A percentile compares a stretch with the other conserved stretches of the same genome.
phyloP scores from a whole-genome alignment of 2,329 filamentous ascomycete species.

The Teratosphaeria nubilosa region DNA sequence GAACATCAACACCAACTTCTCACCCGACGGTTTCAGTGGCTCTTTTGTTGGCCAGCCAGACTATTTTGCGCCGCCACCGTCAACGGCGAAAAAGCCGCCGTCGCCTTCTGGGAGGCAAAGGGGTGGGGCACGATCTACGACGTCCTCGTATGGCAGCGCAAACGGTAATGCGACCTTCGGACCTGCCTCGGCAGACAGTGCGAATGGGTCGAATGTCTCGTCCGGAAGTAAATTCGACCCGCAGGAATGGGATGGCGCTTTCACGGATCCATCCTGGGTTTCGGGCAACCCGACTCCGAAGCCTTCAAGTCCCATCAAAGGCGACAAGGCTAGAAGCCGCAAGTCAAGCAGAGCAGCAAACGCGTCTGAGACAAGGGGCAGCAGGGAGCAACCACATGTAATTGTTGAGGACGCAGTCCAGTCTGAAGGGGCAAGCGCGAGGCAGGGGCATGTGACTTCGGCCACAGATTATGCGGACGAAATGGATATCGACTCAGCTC shows the following conservation, averaged over 20 bases:
- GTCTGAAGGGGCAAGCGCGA: constrained; percentile 6
- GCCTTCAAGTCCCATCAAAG: constrained; percentile 11
- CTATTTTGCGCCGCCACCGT: constrained; percentile 26
- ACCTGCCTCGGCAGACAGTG: neutral
- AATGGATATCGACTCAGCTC: constrained; percentile 39
- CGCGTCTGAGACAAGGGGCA: constrained; percentile 6
- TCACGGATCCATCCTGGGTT: constrained; percentile 33
- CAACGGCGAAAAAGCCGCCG: neutral
- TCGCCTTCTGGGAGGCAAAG: neutral
- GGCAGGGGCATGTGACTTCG: constrained; percentile 2
- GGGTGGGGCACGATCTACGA: neutral
- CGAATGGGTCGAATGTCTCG: neutral
- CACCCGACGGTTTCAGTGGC: constrained; percentile 36
- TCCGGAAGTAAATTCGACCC: neutral
- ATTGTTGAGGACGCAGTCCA: constrained; percentile 21
- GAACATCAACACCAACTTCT: constrained; percentile 41
- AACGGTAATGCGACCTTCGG: neutral
- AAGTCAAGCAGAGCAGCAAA: constrained; percentile 15
- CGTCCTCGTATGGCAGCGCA: neutral
- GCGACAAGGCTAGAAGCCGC: constrained; percentile 20
- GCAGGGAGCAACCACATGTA: constrained; percentile 18
- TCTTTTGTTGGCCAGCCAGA: constrained; percentile 34
- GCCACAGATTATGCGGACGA: constrained; percentile 26
- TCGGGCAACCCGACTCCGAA: constrained; percentile 3
- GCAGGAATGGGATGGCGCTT: constrained; percentile 30